phyloP scores from a whole-genome alignment of 1,284 basidiomycete genomes.

The Austropuccinia psidii region DNA sequence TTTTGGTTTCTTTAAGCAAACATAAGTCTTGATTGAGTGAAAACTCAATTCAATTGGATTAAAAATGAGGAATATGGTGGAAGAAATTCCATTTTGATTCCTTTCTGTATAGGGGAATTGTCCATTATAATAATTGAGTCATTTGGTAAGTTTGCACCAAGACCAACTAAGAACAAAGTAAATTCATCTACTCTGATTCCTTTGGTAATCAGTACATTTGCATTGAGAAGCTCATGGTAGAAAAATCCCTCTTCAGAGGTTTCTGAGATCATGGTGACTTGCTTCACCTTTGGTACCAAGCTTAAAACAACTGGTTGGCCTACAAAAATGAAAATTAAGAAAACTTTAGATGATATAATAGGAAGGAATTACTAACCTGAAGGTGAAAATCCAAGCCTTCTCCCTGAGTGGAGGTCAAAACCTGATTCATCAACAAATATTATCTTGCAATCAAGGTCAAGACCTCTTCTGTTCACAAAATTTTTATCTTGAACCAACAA shows the following conservation, averaged over 20 bases:
- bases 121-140: conserved; percentile 3
- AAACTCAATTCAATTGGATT: neutral
- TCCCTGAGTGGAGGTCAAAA: neutral
- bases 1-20: neutral
- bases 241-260: neutral
- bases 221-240: neutral
- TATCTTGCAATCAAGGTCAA: neutral
- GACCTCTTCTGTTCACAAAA: neutral
- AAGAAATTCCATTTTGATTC: neutral
- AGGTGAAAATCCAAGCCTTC: too few relatives aligned
- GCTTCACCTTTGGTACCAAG: conserved; percentile 3
- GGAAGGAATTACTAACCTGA: too few relatives aligned
- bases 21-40: neutral
- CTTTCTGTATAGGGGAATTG: conserved; percentile 1
- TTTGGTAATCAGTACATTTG: neutral
- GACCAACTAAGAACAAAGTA: neutral
- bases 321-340: too few relatives aligned
- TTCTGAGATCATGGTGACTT: neutral
- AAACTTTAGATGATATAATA: too few relatives aligned
- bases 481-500: neutral
- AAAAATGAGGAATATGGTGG: neutral
- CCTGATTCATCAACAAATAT: neutral
- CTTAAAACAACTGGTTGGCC: neutral
- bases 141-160: neutral
- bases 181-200: neutral